A percentile compares a stretch with the other conserved stretches of the same genome.
Conservation (phyloP, 345 rosid genomes). For the Eucalyptus marginata region DNA sequence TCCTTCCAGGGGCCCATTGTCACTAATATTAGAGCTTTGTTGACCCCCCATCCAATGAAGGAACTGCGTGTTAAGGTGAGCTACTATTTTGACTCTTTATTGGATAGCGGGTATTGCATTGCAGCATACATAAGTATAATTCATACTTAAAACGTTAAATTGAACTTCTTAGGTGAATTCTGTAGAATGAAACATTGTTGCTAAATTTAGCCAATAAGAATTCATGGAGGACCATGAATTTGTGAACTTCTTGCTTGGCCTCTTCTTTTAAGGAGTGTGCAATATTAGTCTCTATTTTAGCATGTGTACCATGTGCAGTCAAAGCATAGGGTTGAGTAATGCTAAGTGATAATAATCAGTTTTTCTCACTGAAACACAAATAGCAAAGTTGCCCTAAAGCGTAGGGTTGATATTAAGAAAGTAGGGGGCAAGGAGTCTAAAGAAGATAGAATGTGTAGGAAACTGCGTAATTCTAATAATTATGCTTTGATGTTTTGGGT, state of each 20-base stretch:
- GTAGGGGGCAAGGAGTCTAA: background rate
- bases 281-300: background rate
- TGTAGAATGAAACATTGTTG: background rate
- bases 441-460: background rate
- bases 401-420: background rate
- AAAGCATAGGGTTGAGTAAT: background rate
- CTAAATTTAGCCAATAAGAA: background rate
- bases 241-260: background rate
- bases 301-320: background rate
- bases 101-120: background rate
- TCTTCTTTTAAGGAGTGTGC: background rate
- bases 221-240: background rate
- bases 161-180: background rate
- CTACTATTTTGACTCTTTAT: background rate
- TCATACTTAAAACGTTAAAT: background rate
- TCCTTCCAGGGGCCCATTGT: constrained; percentile 75
- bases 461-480: background rate
- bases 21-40: constrained; percentile 70
- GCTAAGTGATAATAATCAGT: background rate
- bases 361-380: background rate
- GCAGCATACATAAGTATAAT: background rate
- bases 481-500: background rate
- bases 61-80: constrained; percentile 90
- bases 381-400: background rate
- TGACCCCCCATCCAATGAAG: constrained; percentile 98